phyloP scores from a whole-genome alignment of 805 yeast genomes.

The Metschnikowia rubicola region DNA sequence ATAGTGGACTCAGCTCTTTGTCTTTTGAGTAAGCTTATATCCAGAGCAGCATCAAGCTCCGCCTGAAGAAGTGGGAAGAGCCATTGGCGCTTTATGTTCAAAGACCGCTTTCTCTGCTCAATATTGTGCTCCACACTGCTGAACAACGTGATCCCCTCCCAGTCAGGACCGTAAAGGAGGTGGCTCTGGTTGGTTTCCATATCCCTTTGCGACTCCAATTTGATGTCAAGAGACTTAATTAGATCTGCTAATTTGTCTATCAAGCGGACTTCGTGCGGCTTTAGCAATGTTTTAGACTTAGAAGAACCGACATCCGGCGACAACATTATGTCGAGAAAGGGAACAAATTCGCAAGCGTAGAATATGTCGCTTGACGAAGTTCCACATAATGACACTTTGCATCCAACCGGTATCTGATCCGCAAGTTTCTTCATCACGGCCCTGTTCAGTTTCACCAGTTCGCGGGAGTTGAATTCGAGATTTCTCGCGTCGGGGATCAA shows the following conservation, averaged over 20 bases:
- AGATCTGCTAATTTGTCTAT: conserved; percentile 37
- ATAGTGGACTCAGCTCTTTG: conserved; percentile 10
- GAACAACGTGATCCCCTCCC: conserved; percentile 32
- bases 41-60: conserved; percentile 31
- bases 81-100: conserved; percentile 30
- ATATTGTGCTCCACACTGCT: conserved; percentile 6
- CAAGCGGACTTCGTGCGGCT: conserved; percentile 27
- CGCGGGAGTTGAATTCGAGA: conserved; percentile 40
- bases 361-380: conserved; percentile 21
- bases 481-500: conserved; percentile 31
- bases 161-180: conserved; percentile 32
- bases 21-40: conserved; percentile 15
- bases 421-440: conserved; percentile 31
- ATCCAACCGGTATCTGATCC: conserved; percentile 26
- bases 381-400: conserved; percentile 28
- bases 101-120: conserved; percentile 18
- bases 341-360: conserved; percentile 31
- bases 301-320: conserved; percentile 27
- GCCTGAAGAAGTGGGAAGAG: conserved; percentile 36
- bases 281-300: conserved; percentile 22
- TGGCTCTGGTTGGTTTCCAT: conserved; percentile 27
- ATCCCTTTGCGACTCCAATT: conserved; percentile 36
- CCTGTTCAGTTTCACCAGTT: conserved; percentile 29
- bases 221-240: conserved; percentile 38
- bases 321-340: conserved; percentile 31